Percentiles rank a stretch among this genome's conserved stretches.
These are phyloP conservation scores for Coemansia sp. DNA, from an alignment of 192 early-diverging fungal genomes.

Conservation along the genomic window DNA sequence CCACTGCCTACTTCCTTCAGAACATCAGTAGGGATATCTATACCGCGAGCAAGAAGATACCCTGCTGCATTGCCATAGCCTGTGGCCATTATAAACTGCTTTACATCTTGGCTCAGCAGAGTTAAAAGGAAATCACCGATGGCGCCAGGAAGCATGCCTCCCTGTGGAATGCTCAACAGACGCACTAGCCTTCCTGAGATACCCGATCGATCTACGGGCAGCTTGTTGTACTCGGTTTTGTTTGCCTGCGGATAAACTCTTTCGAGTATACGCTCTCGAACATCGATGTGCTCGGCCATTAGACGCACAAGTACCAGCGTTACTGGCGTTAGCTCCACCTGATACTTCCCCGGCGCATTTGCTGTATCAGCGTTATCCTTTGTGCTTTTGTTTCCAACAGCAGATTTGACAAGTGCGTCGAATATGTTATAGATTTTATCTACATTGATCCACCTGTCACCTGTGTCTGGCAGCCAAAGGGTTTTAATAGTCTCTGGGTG, in stretches of 20 bases:
- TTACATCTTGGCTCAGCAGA: constrained; percentile 37
- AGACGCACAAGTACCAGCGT: constrained; percentile 37
- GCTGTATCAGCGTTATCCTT: neutral
- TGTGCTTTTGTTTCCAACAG: neutral
- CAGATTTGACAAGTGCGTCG: constrained; percentile 6
- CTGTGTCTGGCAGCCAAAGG: constrained; percentile 22
- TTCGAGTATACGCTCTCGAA: constrained; percentile 25
- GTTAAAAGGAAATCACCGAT: constrained; percentile 43
- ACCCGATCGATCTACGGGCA: constrained; percentile 38
- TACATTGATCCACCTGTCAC: constrained; percentile 10
- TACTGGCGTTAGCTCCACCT: constrained; percentile 33
- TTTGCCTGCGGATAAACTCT: constrained; percentile 17
- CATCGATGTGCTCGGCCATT: constrained; percentile 22
- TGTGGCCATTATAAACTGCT: constrained; percentile 54
- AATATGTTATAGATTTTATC: constrained; percentile 14
- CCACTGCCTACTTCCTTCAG: constrained; percentile 18
- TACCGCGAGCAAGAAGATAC: constrained; percentile 76
- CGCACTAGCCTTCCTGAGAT: constrained; percentile 30
- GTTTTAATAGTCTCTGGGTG: constrained; percentile 9
- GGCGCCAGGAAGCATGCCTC: constrained; percentile 35
- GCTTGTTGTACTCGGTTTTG: constrained; percentile 17
- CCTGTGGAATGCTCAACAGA: constrained; percentile 30
- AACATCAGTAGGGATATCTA: constrained; percentile 51
- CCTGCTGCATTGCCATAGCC: constrained; percentile 96
- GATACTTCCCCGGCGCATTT: neutral